Percentiles rank a stretch among this genome's conserved stretches.
These are phyloP conservation scores for Coleophoma eucalyptorum DNA, from an alignment of 2,329 filamentous ascomycete genomes.

Conservation along the genomic window DNA sequence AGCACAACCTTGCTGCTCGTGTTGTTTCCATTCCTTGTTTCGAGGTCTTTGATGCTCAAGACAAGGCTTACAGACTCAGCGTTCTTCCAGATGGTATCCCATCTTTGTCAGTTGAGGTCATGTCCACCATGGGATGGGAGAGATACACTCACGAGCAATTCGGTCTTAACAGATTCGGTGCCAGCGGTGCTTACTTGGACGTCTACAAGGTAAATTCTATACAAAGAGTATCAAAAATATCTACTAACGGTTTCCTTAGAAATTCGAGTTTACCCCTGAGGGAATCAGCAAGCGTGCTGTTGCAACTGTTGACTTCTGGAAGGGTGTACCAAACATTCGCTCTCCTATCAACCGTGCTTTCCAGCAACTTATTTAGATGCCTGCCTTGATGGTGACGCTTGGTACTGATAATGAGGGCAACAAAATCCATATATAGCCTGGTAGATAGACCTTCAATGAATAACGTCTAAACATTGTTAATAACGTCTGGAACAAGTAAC, in stretches of 20 bases:
- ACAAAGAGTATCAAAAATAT: slow-evolving; percentile 3
- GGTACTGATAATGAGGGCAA: background rate
- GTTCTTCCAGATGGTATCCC: slow-evolving; percentile 94
- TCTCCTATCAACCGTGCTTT: slow-evolving; percentile 97
- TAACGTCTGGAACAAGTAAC: no score
- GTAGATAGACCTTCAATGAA: background rate
- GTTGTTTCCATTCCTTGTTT: slow-evolving; percentile 95
- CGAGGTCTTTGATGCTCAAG: slow-evolving; percentile 92
- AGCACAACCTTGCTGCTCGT: slow-evolving; percentile 82
- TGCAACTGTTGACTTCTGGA: slow-evolving; percentile 95
- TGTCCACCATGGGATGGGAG: slow-evolving; percentile 98
- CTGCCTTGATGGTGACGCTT: background rate
- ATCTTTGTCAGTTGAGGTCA: slow-evolving; percentile 89
- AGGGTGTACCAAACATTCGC: slow-evolving; percentile 83
- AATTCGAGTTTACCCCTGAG: slow-evolving; percentile 99
- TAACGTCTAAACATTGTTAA: no score
- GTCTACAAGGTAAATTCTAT: slow-evolving; percentile 75
- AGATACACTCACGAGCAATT: slow-evolving; percentile 99
- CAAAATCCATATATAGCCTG: background rate
- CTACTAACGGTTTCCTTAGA: slow-evolving; percentile 53
- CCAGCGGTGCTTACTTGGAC: slow-evolving; percentile 94
- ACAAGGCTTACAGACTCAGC: slow-evolving; percentile 91
- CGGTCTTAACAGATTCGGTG: slow-evolving; percentile 97
- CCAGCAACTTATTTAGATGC: slow-evolving; percentile 83
- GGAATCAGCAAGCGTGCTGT: slow-evolving; percentile 93